Percentiles rank a stretch among this genome's conserved stretches.
phyloP scores from a whole-genome alignment of 495 filamentous ascomycete species.

The Aspergillus bertholletiae region DNA sequence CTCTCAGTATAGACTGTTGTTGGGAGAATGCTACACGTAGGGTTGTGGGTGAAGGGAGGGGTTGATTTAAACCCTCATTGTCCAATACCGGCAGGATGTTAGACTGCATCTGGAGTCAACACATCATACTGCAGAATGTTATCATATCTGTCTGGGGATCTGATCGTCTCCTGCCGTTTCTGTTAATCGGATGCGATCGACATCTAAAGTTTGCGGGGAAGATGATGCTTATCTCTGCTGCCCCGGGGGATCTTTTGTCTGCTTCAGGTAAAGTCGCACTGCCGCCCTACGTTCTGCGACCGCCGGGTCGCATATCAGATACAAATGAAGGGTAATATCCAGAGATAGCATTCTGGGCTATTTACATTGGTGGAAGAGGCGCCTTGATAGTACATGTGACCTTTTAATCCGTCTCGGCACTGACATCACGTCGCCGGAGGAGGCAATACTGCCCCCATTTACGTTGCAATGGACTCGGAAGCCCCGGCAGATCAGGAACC shows the following conservation, averaged over 20 bases:
- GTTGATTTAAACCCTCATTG: too few species aligned
- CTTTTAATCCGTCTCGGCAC: neutral
- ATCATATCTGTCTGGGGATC: too few species aligned
- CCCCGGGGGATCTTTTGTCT: constrained; percentile 4
- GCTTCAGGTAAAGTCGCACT: constrained; percentile 3
- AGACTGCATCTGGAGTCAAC: too few species aligned
- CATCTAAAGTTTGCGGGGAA: neutral
- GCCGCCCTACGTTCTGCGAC: neutral
- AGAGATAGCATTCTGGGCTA: neutral
- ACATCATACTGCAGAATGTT: too few species aligned
- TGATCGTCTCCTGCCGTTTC: too few species aligned
- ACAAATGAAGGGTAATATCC: neutral
- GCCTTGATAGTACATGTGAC: neutral
- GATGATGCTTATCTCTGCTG: constrained; percentile 1
- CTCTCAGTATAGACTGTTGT: too few species aligned
- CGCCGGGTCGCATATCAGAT: neutral
- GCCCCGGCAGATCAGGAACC: constrained; percentile 69
- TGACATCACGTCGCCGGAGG: constrained; percentile 45
- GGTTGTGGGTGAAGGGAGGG: too few species aligned
- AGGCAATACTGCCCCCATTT: constrained; percentile 85
- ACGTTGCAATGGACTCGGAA: constrained; percentile 66
- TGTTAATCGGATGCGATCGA: constrained; percentile 33
- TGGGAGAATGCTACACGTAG: too few species aligned
- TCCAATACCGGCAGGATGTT: too few species aligned
- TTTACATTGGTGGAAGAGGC: neutral